Conservation (phyloP, 2,329 filamentous ascomycete genomes). For the Botrytis cinerea region DNA sequence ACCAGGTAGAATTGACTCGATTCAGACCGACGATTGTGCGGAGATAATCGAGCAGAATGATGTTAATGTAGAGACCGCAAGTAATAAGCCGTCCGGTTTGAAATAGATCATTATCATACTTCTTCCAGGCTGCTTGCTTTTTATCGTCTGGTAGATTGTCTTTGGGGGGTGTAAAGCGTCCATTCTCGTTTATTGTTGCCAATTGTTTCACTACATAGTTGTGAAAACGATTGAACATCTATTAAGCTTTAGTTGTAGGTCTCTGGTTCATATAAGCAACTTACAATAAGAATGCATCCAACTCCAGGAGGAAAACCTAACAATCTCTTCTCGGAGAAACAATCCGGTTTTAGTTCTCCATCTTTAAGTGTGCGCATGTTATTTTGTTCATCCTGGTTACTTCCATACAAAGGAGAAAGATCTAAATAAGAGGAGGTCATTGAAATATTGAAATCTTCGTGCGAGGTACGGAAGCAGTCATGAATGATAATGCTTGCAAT, state of each 20-base stretch:
- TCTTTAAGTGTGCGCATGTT: conserved; percentile 62
- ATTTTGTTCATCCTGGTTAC: conserved; percentile 51
- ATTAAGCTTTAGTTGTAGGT: conserved; percentile 42
- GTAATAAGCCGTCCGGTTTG: conserved; percentile 75
- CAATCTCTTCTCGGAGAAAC: conserved; percentile 68
- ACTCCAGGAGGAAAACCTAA: conserved; percentile 70
- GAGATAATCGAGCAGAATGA: conserved; percentile 75
- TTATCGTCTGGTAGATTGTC: conserved; percentile 52
- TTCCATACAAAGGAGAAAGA: conserved; percentile 49
- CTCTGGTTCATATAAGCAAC: background rate
- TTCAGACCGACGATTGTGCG: conserved; percentile 56
- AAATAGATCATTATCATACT: conserved; percentile 75
- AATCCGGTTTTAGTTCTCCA: conserved; percentile 70
- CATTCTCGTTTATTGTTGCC: conserved; percentile 77
- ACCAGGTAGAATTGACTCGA: conserved; percentile 55
- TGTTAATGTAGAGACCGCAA: conserved; percentile 74
- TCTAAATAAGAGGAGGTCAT: conserved; percentile 48
- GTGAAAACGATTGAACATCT: conserved; percentile 77
- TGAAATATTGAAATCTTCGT: conserved; percentile 27
- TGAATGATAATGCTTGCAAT: conserved; percentile 56
- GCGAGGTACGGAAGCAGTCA: conserved; percentile 47
- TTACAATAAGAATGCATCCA: conserved; percentile 61
- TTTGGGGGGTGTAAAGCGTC: conserved; percentile 69
- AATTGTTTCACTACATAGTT: conserved; percentile 80
- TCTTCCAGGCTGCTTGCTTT: conserved; percentile 57